phyloP scores from a whole-genome alignment of 129 eudicot species.

The Solidago caesia region DNA sequence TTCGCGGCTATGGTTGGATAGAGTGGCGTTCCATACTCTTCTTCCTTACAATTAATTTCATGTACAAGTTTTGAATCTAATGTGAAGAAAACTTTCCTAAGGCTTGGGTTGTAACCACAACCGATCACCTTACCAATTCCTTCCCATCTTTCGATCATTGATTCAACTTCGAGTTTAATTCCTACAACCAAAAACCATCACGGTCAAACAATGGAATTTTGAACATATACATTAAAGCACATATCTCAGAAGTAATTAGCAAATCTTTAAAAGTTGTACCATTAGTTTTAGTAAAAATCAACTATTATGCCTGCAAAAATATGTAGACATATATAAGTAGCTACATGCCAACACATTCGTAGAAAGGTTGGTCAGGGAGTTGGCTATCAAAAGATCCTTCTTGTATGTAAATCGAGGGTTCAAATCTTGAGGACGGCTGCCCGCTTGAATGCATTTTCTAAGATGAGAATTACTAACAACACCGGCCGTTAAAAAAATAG shows the following conservation, averaged over 20 bases:
- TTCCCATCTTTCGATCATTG: slow-evolving; percentile 63
- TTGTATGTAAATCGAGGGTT: too few relatives aligned
- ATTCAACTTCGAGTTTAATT: slow-evolving; percentile 46
- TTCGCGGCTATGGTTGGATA: slow-evolving; percentile 78
- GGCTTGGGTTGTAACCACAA: slow-evolving; percentile 80
- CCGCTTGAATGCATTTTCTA: too few relatives aligned
- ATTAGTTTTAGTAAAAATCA: too few relatives aligned
- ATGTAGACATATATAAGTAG: too few relatives aligned
- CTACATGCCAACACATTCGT: too few relatives aligned
- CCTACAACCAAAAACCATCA: slow-evolving; percentile 39
- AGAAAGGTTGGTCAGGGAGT: too few relatives aligned
- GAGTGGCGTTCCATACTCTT: slow-evolving; percentile 66
- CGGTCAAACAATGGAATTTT: not conserved
- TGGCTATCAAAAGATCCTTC: too few relatives aligned
- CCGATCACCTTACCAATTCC: slow-evolving; percentile 61
- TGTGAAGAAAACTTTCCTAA: slow-evolving; percentile 76
- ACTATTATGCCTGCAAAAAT: too few relatives aligned
- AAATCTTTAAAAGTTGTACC: too few relatives aligned
- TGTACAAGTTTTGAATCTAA: slow-evolving; percentile 68
- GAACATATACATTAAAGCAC: not conserved
- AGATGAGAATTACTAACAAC: too few relatives aligned
- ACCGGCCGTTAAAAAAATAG: too few relatives aligned
- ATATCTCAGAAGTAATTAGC: not conserved
- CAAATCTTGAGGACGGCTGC: too few relatives aligned
- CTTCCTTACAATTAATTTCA: slow-evolving; percentile 72